Evolutionary conservation across 495 filamentous ascomycete species (phyloP).

Genomic region (Bryoglossum gracile): DNA sequence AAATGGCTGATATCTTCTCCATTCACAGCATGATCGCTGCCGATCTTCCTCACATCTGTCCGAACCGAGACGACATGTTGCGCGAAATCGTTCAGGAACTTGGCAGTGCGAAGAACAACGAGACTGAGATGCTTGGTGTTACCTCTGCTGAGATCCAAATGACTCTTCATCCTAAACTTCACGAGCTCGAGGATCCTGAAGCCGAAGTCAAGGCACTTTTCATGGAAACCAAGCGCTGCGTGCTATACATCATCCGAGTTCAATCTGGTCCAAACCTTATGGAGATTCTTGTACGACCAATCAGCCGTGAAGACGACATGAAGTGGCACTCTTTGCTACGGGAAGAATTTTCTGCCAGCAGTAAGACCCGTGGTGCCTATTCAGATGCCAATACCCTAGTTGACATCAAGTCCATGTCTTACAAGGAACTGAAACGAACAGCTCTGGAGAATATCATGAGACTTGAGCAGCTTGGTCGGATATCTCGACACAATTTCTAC

Average conservation of each 20-base stretch:
- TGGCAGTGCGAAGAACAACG: conserved; percentile 90
- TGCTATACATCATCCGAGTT: conserved; percentile 95
- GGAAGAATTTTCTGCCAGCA: conserved; percentile 70
- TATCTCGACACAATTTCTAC: conserved; percentile 87
- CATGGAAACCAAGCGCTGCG: conserved; percentile 96
- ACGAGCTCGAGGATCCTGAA: conserved; percentile 88
- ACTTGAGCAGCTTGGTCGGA: conserved; percentile 75
- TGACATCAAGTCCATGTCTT: conserved; percentile 84
- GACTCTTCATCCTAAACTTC: conserved; percentile 84
- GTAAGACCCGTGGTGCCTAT: conserved; percentile 72
- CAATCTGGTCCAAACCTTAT: conserved; percentile 87
- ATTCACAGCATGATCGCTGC: conserved; percentile 83
- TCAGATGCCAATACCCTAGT: conserved; percentile 79
- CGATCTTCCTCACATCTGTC: conserved; percentile 69
- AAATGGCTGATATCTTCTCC: conserved; percentile 95
- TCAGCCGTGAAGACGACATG: conserved; percentile 77
- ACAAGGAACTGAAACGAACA: conserved; percentile 84
- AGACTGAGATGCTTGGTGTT: conserved; percentile 81
- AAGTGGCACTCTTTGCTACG: conserved; percentile 75
- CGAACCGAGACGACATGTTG: conserved; percentile 75
- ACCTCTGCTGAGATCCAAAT: conserved; percentile 86
- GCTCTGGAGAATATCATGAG: conserved; percentile 90
- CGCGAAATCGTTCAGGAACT: conserved; percentile 89
- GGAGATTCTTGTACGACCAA: conserved; percentile 90
- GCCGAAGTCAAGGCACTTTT: conserved; percentile 85